Base-by-base conservation (phyloP, 2,329 filamentous ascomycete genomes). In the Trichothecium sympodiale region DNA sequence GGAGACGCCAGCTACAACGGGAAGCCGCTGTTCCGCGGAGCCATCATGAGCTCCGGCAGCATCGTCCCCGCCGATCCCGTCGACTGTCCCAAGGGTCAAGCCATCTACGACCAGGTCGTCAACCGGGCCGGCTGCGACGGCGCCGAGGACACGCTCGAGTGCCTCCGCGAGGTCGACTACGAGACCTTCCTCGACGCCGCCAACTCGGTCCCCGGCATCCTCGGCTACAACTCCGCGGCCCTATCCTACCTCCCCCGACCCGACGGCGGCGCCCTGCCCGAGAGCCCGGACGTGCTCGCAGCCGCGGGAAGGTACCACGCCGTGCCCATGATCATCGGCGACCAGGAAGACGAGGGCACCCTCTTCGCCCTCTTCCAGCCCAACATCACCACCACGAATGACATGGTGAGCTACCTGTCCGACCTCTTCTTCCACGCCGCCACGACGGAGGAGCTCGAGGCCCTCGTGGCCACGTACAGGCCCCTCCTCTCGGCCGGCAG, bases 271-370 rank as follows among this genome's bases (percentile, higher is more conserved):
- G 65, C 69, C 4, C 64, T 87, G 8, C 67, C 73, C 0, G 61
- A 69, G 3, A 81, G 74, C 5, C 77, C 81, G 0, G 81, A 88
- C 1, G 37, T 67, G 0, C 60, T 83, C 4, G 58, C 69, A 2
- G 37, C 45, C 3, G 47, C 52, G 0, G 74, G 77, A 12, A 65
- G 65, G 5, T 68, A 67, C 39, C 53, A 65, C 15, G 57, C 61
- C 2, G 65, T 70, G 2, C 65, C 67, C 26, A 62, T 65, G 58
- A 69, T 70, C 43, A 69, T 82, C 28, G 82, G 83, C 29, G 71
- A 85, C 49, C 80, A 86, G 54, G 82, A 88, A 60, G 83, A 89
- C 49, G 83, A 89, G 55, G 82, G 83, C 14, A 86, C 83, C 0
- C 55, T 88, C 2, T 86, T 88, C 51, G 65, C 77, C 5, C 62